These are phyloP conservation scores for Polygonum aviculare DNA, from an alignment of 148 eudicot genomes.

Conservation along the genomic window DNA sequence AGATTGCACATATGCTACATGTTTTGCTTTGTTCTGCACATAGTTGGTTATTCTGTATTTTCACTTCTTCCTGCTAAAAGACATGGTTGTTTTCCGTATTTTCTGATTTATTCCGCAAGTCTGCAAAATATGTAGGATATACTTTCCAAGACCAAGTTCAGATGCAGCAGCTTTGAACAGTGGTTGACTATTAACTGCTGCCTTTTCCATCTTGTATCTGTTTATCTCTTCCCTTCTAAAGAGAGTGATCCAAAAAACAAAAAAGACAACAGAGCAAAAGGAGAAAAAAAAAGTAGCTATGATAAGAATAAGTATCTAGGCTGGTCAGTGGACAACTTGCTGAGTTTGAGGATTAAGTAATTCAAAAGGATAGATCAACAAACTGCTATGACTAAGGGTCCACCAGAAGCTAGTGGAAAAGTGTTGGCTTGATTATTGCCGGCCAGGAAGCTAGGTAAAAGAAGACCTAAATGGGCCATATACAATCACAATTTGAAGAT, in stretches of 20 bases:
- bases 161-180: background rate
- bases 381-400: background rate
- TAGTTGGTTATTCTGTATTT: background rate
- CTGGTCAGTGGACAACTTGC: background rate
- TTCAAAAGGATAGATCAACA: background rate
- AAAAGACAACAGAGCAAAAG: background rate
- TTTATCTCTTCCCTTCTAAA: background rate
- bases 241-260: background rate
- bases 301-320: background rate
- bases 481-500: too few relatives aligned
- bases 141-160: background rate
- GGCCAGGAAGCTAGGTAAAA: too few relatives aligned
- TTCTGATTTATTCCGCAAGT: background rate
- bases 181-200: background rate
- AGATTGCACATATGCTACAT: background rate
- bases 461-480: too few relatives aligned
- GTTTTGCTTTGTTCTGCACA: background rate
- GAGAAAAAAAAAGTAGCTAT: background rate
- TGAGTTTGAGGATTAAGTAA: background rate
- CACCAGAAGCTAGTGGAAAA: background rate
- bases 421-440: background rate
- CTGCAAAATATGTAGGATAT: background rate
- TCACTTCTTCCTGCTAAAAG: background rate
- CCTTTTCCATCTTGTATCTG: background rate
- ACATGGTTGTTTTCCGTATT: background rate